These are phyloP conservation scores for Chaetomium fimeti DNA, from an alignment of 495 filamentous ascomycete genomes.

Conservation along the genomic window DNA sequence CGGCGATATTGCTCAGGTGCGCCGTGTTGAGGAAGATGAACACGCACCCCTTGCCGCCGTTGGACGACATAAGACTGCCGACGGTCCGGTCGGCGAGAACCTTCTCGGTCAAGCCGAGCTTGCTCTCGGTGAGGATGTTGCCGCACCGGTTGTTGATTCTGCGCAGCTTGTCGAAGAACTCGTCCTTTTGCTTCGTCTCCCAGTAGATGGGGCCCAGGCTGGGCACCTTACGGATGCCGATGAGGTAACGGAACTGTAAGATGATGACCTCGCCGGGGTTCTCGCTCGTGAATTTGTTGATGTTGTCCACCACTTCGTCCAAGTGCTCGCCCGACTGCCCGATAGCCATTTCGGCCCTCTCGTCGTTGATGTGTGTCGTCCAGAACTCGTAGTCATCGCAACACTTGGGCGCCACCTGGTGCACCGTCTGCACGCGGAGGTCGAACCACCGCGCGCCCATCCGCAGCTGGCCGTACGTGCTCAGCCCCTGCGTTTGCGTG, in stretches of 20 bases:
- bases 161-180: constrained; percentile 13
- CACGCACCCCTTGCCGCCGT: constrained; percentile 24
- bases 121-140: not conserved
- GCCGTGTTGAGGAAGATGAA: constrained; percentile 11
- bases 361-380: constrained; percentile 19
- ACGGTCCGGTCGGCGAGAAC: no score
- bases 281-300: constrained; percentile 22
- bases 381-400: constrained; percentile 4
- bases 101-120: no score
- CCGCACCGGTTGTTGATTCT: constrained; percentile 23
- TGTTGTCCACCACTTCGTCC: constrained; percentile 13
- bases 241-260: constrained; percentile 6
- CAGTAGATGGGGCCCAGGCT: constrained; percentile 5
- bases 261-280: constrained; percentile 26
- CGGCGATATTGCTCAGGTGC: no score
- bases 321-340: constrained; percentile 17
- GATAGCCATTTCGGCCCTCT: not conserved
- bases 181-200: constrained; percentile 12
- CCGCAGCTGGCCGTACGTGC: constrained; percentile 20
- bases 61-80: constrained; percentile 16
- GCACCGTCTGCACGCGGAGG: constrained; percentile 15
- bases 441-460: constrained; percentile 21
- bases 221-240: not conserved
- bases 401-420: not conserved
- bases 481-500: constrained; percentile 21